These are phyloP conservation scores for Sordaria brevicollis DNA, from an alignment of 495 filamentous ascomycete species.

Conservation along the genomic window DNA sequence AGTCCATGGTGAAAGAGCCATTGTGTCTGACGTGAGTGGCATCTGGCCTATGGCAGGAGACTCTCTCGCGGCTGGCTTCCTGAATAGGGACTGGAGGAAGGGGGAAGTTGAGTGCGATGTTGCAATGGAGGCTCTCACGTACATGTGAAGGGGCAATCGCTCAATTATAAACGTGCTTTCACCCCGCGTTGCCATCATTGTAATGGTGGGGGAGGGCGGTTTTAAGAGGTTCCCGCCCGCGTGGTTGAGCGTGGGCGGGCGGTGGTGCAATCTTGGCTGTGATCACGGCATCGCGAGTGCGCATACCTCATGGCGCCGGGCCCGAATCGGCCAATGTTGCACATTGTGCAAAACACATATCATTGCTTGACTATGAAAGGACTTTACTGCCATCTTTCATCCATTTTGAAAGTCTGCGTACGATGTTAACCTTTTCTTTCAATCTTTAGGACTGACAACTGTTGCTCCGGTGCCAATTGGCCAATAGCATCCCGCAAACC, in stretches of 20 bases:
- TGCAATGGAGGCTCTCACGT: not conserved
- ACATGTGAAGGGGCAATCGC: not conserved
- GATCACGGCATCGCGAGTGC: not conserved
- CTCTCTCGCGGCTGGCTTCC: not conserved
- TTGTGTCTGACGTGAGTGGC: conserved; percentile 13
- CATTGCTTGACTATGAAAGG: too few species aligned
- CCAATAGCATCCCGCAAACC: not conserved
- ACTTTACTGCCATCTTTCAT: not conserved
- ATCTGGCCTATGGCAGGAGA: not conserved
- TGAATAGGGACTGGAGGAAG: not conserved
- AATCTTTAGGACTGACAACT: not conserved
- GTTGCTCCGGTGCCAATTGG: not conserved
- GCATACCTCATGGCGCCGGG: not conserved
- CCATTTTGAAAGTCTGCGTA: not conserved
- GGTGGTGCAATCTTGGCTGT: conserved; percentile 1
- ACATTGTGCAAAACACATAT: not conserved
- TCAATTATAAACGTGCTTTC: not conserved
- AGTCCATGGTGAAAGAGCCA: conserved; percentile 12
- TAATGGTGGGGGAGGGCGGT: not conserved
- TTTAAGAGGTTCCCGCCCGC: not conserved
- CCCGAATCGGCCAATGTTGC: not conserved
- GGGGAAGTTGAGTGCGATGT: not conserved
- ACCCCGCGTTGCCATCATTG: not conserved
- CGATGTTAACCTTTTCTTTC: not conserved
- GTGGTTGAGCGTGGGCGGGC: not conserved